Percentiles rank a stretch among this genome's conserved stretches.
These are phyloP conservation scores for Lecanoromycetidae sp. DNA, from an alignment of 2,329 filamentous ascomycete genomes.

Conservation along the genomic window DNA sequence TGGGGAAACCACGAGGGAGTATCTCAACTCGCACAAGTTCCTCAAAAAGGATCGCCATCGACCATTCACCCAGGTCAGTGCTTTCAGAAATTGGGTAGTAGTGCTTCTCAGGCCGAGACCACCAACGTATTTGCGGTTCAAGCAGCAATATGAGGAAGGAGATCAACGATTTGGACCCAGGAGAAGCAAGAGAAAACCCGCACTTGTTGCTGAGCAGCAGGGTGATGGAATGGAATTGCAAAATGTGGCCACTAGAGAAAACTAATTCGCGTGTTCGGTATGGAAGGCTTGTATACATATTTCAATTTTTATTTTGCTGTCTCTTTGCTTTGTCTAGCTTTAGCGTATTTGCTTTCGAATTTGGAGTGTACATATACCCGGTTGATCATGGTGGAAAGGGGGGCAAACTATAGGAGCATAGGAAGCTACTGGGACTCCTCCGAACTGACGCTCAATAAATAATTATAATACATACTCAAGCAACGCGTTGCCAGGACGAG, in stretches of 20 bases:
- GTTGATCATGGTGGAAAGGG: neutral
- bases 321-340: neutral
- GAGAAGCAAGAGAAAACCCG: conserved; percentile 38
- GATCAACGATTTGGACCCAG: conserved; percentile 68
- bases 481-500: neutral
- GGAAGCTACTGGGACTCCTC: neutral
- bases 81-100: conserved; percentile 65
- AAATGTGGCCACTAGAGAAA: conserved; percentile 37
- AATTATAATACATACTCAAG: conserved; percentile 1
- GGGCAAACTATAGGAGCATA: conserved; percentile 9
- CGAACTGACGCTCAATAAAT: neutral
- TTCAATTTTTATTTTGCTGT: neutral
- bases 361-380: conserved; percentile 11
- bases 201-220: conserved; percentile 39
- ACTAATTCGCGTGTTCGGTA: conserved; percentile 16
- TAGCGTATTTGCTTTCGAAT: neutral
- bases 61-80: conserved; percentile 69
- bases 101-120: conserved; percentile 74
- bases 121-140: conserved; percentile 83
- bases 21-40: conserved; percentile 93
- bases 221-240: conserved; percentile 61
- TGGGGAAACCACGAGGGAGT: conserved; percentile 91
- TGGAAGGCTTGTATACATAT: neutral
- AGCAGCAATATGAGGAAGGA: conserved; percentile 59
- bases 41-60: conserved; percentile 80